Conservation (phyloP, 129 eudicot genomes). For the Apium graveolens region DNA sequence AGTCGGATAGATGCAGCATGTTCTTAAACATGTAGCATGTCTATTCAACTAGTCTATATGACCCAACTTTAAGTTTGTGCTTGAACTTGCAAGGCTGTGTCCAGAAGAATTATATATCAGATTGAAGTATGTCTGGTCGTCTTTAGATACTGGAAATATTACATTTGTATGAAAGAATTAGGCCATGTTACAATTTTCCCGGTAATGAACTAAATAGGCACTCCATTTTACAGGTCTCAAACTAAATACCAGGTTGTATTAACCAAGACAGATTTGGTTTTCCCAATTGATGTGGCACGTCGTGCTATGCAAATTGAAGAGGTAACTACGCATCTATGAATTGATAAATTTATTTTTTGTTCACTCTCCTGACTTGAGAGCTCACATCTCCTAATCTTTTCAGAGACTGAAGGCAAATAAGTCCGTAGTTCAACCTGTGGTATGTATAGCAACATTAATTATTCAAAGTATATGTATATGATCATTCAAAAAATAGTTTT, state of each 20-base stretch:
- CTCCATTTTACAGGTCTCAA: conserved; percentile 50
- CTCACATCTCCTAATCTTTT: conserved; percentile 20
- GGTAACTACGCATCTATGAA: conserved; percentile 25
- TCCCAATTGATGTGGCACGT: conserved; percentile 93
- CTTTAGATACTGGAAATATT: neutral
- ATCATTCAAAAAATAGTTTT: neutral
- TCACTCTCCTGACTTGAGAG: neutral
- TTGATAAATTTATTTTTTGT: neutral
- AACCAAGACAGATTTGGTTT: conserved; percentile 80
- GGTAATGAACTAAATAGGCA: neutral
- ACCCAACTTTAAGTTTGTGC: neutral
- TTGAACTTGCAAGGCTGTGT: neutral
- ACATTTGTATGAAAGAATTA: neutral
- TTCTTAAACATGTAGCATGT: neutral
- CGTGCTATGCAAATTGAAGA: conserved; percentile 97
- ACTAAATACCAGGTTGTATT: conserved; percentile 86
- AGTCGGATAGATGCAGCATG: too few species aligned
- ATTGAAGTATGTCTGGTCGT: neutral
- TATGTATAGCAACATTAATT: conserved; percentile 19
- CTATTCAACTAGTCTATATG: neutral
- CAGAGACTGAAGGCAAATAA: conserved; percentile 76
- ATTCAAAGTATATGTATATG: conserved; percentile 1
- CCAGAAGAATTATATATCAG: neutral
- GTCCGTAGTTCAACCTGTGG: conserved; percentile 87
- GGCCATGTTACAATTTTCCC: neutral